These are phyloP conservation scores for Nicotiana tabacum DNA, from an alignment of 257 asterid genomes.

Conservation along the genomic window DNA sequence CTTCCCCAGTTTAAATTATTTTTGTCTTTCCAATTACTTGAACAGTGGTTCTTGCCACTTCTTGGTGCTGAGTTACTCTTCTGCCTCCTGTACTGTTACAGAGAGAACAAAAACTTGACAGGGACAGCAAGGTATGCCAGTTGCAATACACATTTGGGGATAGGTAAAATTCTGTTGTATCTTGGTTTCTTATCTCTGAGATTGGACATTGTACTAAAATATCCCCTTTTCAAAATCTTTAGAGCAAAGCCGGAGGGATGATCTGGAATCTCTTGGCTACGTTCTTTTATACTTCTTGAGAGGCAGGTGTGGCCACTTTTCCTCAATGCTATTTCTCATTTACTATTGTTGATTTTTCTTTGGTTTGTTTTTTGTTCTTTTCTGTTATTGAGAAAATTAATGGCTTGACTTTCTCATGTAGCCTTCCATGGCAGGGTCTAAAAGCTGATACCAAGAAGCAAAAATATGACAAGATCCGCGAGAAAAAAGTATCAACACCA, in stretches of 20 bases:
- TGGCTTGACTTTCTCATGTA: slow-evolving; percentile 11
- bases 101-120: slow-evolving; percentile 17
- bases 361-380: background rate
- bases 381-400: background rate
- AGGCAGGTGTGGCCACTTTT: slow-evolving; percentile 26
- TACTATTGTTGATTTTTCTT: background rate
- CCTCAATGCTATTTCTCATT: background rate
- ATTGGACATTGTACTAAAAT: background rate
- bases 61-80: background rate
- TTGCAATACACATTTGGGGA: slow-evolving; percentile 23
- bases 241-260: slow-evolving; percentile 52
- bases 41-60: background rate
- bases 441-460: slow-evolving; percentile 41
- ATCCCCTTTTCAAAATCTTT: slow-evolving; percentile 1
- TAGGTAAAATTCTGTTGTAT: slow-evolving; percentile 1
- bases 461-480: slow-evolving; percentile 38
- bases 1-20: background rate
- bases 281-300: slow-evolving; percentile 42
- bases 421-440: slow-evolving; percentile 47
- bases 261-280: slow-evolving; percentile 49
- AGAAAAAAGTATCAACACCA: slow-evolving; percentile 39
- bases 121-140: slow-evolving; percentile 20
- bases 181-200: background rate
- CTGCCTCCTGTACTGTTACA: background rate
- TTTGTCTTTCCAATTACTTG: background rate